These are phyloP conservation scores for Cercospora brassicicola DNA, from an alignment of 2,329 filamentous ascomycete species.

Conservation along the genomic window DNA sequence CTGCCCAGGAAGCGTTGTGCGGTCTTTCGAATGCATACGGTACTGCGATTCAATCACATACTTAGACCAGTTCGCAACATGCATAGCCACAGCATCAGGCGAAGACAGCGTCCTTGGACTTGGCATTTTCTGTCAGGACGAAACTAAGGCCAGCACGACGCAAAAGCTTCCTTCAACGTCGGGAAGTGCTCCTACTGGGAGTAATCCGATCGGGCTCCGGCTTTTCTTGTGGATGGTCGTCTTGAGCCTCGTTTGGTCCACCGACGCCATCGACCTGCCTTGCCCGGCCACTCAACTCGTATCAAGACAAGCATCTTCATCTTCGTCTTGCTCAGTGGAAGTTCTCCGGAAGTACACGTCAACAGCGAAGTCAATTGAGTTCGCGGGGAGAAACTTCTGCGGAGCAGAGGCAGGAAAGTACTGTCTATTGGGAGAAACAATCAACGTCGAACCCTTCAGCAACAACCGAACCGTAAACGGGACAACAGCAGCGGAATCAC, in stretches of 20 bases:
- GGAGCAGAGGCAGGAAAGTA: background rate
- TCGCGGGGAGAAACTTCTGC: too few species aligned
- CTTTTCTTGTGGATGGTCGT: background rate
- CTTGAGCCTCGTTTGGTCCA: background rate
- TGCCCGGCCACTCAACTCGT: background rate
- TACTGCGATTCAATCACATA: background rate
- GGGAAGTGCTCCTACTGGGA: too few species aligned
- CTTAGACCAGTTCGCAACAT: background rate
- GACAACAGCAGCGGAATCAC: background rate
- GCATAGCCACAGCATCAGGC: background rate
- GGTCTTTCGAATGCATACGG: background rate
- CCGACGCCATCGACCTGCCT: background rate
- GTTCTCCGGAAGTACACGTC: too few species aligned
- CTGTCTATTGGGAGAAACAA: background rate
- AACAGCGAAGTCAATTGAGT: too few species aligned
- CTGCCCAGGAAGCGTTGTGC: background rate
- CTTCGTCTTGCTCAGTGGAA: too few species aligned
- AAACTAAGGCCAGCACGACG: background rate
- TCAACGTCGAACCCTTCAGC: background rate
- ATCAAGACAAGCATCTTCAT: background rate
- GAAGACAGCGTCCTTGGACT: background rate
- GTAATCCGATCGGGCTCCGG: too few species aligned
- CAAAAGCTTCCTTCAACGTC: background rate
- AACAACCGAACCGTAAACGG: background rate
- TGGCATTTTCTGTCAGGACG: background rate